Base-by-base conservation (phyloP, 1,284 basidiomycete species). In the Apiotrichum brassicae region DNA sequence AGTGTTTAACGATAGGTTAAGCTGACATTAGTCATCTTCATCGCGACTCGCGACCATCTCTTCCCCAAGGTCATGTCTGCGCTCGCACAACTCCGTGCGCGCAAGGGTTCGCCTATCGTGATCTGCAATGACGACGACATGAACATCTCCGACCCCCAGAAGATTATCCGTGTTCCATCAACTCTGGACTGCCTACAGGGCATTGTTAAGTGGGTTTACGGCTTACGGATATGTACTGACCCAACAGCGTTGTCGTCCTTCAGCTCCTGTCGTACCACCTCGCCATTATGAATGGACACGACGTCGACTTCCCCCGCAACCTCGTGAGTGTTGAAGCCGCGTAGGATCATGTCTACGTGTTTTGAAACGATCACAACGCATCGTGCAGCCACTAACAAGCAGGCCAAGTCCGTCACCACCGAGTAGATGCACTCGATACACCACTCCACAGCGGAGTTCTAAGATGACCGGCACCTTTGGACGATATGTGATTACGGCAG, bases 31-130 rank as follows among this genome's bases (percentile, higher is more conserved):
- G 33, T 95, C 60, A 92, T 97, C 77, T 88, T 99, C 76, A 83
- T 98, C 78, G 97, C 97, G 93, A 98, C 95, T 39, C 87, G 90
- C 66, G 95, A 99, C 77, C 94, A 91, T 50, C 79, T 97, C 43
- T 98, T 97, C 77, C 91, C 94, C 67, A 98, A 99, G 80, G 39
- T 42, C 45, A 90, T 95, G 71, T 88, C 85, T 16, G 95, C 95
- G 25, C 87, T 95, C 62, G 78, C 90, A 47, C 94, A 99, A 77
- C 93, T 99, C 73, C 94, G 88, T 11, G 93, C 94, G 34, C 86
- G 94, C 72, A 97, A 94, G 76, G 95, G 93, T 48, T 85, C 87
- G 64, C 92, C 92, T 35, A 87, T 98, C 74, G 86, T 99, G 56
- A 82, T 98, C 62, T 97, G 92, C 78, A 94, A 95, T 73, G 92